Percentiles rank a stretch among this genome's conserved stretches.
phyloP scores from a whole-genome alignment of 768 basidiomycete genomes.

The Russula emetica region DNA sequence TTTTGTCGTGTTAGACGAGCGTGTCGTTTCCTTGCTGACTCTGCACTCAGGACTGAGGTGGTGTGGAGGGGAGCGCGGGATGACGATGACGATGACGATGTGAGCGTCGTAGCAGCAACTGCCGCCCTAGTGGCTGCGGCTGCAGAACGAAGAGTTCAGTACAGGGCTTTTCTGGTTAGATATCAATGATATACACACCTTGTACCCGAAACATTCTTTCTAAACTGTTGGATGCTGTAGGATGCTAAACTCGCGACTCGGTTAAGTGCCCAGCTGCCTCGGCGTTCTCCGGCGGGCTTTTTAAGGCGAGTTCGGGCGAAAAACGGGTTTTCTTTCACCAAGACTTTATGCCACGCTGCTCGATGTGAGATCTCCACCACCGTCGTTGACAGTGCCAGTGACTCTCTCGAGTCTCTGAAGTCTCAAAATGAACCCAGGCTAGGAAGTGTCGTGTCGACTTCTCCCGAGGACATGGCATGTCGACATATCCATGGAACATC shows the following conservation, averaged over 20 bases:
- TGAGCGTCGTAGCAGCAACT: conserved; percentile 43
- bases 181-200: not conserved
- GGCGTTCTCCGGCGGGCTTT: conserved; percentile 12
- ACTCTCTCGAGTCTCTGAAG: conserved; percentile 49
- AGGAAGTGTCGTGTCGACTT: conserved; percentile 62
- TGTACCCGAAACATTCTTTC: too few species aligned
- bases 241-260: too few species aligned
- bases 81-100: conserved; percentile 33
- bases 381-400: conserved; percentile 64
- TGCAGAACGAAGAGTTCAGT: conserved; percentile 13
- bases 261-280: too few species aligned
- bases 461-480: conserved; percentile 55
- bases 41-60: conserved; percentile 39
- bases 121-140: conserved; percentile 35
- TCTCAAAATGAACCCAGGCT: conserved; percentile 55
- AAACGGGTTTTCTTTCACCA: conserved; percentile 33
- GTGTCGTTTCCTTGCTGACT: conserved; percentile 34
- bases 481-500: conserved; percentile 56
- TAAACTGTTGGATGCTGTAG: too few species aligned
- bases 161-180: not conserved
- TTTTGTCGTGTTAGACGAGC: conserved; percentile 40
- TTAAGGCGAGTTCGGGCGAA: conserved; percentile 22
- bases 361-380: conserved; percentile 47
- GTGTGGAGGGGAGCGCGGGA: conserved; percentile 45
- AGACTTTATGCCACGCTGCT: conserved; percentile 61